Evolutionary conservation across 225 moss, liverwort and hornwort genomes (phyloP).

Genomic region (Pseudisothecium myosuroides): DNA sequence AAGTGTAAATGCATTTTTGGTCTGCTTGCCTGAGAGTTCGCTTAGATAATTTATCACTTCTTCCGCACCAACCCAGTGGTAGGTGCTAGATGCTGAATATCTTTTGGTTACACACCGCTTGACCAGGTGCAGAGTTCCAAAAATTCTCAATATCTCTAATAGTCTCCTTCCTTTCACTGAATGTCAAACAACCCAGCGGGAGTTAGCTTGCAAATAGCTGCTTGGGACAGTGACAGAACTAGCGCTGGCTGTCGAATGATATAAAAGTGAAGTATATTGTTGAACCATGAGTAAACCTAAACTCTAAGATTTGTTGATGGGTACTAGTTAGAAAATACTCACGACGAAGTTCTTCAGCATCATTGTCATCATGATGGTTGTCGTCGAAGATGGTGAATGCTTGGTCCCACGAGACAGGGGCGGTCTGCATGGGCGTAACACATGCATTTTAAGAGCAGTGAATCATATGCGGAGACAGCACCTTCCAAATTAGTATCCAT

Average conservation of each 20-base stretch:
- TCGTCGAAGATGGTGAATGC: slow-evolving; percentile 42
- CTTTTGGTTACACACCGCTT: slow-evolving; percentile 28
- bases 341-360: slow-evolving; percentile 52
- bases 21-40: slow-evolving; percentile 31
- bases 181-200: neutral
- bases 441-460: neutral
- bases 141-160: slow-evolving; percentile 53
- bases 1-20: neutral
- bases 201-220: neutral
- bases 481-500: neutral
- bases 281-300: neutral
- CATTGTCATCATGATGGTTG: slow-evolving; percentile 22
- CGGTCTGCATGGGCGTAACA: slow-evolving; percentile 9
- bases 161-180: slow-evolving; percentile 63
- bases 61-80: slow-evolving; percentile 75
- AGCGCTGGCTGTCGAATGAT: neutral
- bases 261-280: neutral
- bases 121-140: slow-evolving; percentile 59
- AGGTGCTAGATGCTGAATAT: slow-evolving; percentile 28
- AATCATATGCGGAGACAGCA: neutral
- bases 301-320: neutral
- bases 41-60: slow-evolving; percentile 54
- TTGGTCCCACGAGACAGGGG: slow-evolving; percentile 50
- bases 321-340: neutral
- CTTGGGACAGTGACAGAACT: neutral